A percentile compares a stretch with the other conserved stretches of the same genome.
phyloP scores from a whole-genome alignment of 495 filamentous ascomycete species.

The Annulohypoxylon stygium region DNA sequence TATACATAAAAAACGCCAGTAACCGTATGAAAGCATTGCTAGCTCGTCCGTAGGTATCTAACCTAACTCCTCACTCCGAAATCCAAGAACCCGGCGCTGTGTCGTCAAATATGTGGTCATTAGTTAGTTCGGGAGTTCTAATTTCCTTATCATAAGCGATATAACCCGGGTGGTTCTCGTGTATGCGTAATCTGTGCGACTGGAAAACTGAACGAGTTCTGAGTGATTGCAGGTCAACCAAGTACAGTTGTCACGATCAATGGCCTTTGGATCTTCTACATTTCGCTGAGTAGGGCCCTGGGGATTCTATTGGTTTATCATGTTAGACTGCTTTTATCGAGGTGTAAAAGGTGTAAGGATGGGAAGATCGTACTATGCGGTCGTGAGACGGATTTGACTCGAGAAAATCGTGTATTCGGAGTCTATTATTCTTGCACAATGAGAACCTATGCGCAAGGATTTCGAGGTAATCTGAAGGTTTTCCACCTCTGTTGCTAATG shows the following conservation, averaged over 20 bases:
- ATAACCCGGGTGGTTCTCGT: background rate
- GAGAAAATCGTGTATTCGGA: slow-evolving; percentile 4
- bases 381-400: slow-evolving; percentile 3
- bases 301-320: background rate
- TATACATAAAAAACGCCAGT: too few species aligned
- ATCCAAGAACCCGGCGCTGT: background rate
- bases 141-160: background rate
- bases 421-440: background rate
- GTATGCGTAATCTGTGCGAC: background rate
- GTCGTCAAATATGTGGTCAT: background rate
- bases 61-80: background rate
- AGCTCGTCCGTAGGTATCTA: background rate
- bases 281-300: background rate
- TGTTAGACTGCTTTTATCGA: too few species aligned
- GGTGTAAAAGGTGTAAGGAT: too few species aligned
- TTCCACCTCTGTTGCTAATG: background rate
- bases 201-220: slow-evolving; percentile 2
- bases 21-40: background rate
- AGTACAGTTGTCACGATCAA: background rate
- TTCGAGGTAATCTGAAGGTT: background rate
- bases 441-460: slow-evolving; percentile 1
- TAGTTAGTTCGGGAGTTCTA: background rate
- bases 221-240: slow-evolving; percentile 11
- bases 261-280: slow-evolving; percentile 9
- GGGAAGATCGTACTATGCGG: slow-evolving; percentile 4